Evolutionary conservation across 164 flowering plant species (phyloP).

Genomic region (Annona cherimola): DNA sequence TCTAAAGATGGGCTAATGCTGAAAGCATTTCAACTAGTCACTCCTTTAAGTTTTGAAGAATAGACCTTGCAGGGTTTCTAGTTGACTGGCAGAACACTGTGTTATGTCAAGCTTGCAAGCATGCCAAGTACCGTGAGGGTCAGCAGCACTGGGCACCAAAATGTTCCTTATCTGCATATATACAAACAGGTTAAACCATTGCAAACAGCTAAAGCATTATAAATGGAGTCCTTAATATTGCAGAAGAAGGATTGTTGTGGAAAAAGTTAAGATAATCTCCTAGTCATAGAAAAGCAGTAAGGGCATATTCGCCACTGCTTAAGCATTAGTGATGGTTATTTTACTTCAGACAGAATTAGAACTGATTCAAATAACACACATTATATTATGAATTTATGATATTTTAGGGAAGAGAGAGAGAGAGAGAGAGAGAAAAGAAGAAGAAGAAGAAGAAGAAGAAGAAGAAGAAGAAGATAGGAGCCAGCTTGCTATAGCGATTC

Average conservation of each 20-base stretch:
- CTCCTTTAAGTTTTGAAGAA: too few relatives aligned
- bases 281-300: background rate
- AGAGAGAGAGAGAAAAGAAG: background rate
- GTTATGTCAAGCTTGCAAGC: slow-evolving; percentile 67
- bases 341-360: too few relatives aligned
- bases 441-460: background rate
- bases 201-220: too few relatives aligned
- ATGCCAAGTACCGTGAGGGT: slow-evolving; percentile 80
- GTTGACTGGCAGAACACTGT: slow-evolving; percentile 55
- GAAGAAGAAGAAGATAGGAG: background rate
- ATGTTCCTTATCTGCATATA: slow-evolving; percentile 64
- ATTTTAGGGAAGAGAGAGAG: background rate
- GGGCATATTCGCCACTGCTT: background rate
- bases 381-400: background rate
- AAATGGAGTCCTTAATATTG: too few relatives aligned
- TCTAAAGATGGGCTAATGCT: too few relatives aligned
- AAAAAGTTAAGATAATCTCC: background rate
- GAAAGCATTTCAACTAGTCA: too few relatives aligned
- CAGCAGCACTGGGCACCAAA: slow-evolving; percentile 80
- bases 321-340: too few relatives aligned
- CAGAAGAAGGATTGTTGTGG: too few relatives aligned
- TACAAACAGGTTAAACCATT: too few relatives aligned
- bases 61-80: slow-evolving; percentile 68
- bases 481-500: background rate
- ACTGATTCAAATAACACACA: too few relatives aligned